A percentile compares a stretch with the other conserved stretches of the same genome.
phyloP scores from a whole-genome alignment of 2,329 filamentous ascomycete genomes.

The Calycina herbarum region DNA sequence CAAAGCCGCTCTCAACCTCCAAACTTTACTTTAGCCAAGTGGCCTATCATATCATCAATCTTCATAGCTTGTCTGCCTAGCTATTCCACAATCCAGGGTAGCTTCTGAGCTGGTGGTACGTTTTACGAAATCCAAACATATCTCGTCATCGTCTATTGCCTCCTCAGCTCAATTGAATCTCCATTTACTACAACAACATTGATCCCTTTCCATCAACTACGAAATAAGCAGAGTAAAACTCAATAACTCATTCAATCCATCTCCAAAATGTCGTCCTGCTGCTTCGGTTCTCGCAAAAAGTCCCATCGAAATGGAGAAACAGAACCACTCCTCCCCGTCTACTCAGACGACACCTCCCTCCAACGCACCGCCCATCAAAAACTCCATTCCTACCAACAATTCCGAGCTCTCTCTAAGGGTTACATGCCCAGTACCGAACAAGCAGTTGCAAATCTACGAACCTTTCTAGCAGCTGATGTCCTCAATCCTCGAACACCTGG shows the following conservation, averaged over 20 bases:
- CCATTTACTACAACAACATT: background rate
- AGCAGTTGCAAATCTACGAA: conserved; percentile 74
- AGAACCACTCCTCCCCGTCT: conserved; percentile 77
- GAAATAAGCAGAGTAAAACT: background rate
- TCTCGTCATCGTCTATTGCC: conserved; percentile 6
- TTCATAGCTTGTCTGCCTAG: background rate
- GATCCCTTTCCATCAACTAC: background rate
- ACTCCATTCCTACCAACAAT: conserved; percentile 90
- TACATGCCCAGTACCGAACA: conserved; percentile 94
- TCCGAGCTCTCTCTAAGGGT: conserved; percentile 76
- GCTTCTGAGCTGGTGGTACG: conserved; percentile 1
- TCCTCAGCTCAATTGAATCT: conserved; percentile 11
- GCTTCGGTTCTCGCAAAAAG: conserved; percentile 36
- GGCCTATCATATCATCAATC: background rate
- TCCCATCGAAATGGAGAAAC: conserved; percentile 30
- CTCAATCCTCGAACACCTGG: conserved; percentile 74
- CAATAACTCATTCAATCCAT: background rate
- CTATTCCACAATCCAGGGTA: background rate
- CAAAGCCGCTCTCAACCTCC: background rate
- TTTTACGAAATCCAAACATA: conserved; percentile 6
- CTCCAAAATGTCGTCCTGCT: conserved; percentile 36
- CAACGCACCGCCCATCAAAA: conserved; percentile 83
- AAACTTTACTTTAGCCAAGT: background rate
- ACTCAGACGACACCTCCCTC: conserved; percentile 76
- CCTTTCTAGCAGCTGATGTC: conserved; percentile 73